Percentiles rank a stretch among this genome's conserved stretches.
Conservation (phyloP, 257 asterid species). For the Lycium barbarum region DNA sequence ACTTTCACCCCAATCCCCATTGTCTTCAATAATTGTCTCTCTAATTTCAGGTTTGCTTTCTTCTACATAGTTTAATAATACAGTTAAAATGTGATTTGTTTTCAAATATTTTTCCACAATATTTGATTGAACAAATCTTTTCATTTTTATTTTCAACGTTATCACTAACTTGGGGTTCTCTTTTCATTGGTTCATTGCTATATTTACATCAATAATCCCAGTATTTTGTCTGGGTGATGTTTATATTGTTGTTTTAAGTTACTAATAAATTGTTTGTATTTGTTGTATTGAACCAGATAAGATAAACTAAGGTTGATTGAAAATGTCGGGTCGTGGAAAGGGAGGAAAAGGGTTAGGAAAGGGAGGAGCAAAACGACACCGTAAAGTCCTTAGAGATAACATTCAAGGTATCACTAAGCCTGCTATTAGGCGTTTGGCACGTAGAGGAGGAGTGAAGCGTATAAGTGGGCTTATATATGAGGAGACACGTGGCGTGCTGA, state of each 20-base stretch:
- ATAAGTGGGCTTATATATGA: constrained; percentile 44
- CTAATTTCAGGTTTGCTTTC: too few relatives aligned
- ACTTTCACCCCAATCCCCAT: rapidly evolving
- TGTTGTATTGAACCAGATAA: too few relatives aligned
- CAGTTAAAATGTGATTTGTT: too few relatives aligned
- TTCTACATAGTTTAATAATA: too few relatives aligned
- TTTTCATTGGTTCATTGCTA: background rate
- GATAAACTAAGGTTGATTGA: background rate
- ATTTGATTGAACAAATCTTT: too few relatives aligned
- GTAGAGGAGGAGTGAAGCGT: constrained; percentile 51
- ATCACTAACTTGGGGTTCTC: background rate
- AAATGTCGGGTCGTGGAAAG: constrained; percentile 49
- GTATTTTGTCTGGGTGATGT: background rate
- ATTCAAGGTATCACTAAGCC: constrained; percentile 49
- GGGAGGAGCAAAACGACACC: constrained; percentile 49
- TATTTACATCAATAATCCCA: background rate
- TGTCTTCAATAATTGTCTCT: too few relatives aligned
- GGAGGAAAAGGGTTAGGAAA: constrained; percentile 50
- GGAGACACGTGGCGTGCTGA: constrained; percentile 46
- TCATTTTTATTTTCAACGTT: too few relatives aligned
- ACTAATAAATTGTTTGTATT: background rate
- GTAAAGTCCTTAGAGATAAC: constrained; percentile 45
- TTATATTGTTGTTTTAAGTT: background rate
- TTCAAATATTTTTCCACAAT: too few relatives aligned
- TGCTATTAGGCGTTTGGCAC: constrained; percentile 45